phyloP scores from a whole-genome alignment of 192 early-diverging fungal genomes.

The Backusella morwellensis region DNA sequence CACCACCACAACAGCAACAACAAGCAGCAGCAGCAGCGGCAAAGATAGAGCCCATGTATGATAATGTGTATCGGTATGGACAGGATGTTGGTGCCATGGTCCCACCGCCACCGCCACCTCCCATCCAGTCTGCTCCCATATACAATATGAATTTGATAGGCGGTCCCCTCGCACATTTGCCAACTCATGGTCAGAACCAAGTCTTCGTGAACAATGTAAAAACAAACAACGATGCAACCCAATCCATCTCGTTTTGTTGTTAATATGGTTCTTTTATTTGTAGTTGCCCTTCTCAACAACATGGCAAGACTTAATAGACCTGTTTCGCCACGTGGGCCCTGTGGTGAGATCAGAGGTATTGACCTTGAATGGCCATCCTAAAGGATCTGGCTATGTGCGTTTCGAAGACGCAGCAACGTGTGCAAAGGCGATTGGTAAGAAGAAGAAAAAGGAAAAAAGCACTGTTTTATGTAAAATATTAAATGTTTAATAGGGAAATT shows the following conservation, averaged over 20 bases:
- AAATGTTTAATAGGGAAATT: slow-evolving; percentile 39
- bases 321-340: slow-evolving; percentile 49
- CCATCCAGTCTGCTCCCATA: slow-evolving; percentile 6
- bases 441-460: not conserved
- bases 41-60: not conserved
- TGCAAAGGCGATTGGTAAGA: slow-evolving; percentile 50
- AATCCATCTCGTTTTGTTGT: too few species aligned
- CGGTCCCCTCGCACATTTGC: slow-evolving; percentile 27
- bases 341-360: slow-evolving; percentile 51
- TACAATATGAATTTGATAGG: slow-evolving; percentile 25
- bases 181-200: slow-evolving; percentile 37
- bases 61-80: slow-evolving; percentile 14
- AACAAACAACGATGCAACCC: too few species aligned
- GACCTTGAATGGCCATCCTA: slow-evolving; percentile 43
- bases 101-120: not conserved
- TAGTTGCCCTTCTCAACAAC: slow-evolving; percentile 59
- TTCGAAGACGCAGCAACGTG: slow-evolving; percentile 48
- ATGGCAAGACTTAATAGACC: slow-evolving; percentile 54
- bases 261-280: not conserved
- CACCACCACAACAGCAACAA: not conserved
- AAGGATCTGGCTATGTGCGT: slow-evolving; percentile 54
- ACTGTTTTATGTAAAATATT: not conserved
- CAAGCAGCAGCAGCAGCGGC: not conserved
- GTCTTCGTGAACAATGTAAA: slow-evolving; percentile 46
- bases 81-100: not conserved